Evolutionary conservation across 306 rosid species (phyloP).

Genomic region (Medicago truncatula): DNA sequence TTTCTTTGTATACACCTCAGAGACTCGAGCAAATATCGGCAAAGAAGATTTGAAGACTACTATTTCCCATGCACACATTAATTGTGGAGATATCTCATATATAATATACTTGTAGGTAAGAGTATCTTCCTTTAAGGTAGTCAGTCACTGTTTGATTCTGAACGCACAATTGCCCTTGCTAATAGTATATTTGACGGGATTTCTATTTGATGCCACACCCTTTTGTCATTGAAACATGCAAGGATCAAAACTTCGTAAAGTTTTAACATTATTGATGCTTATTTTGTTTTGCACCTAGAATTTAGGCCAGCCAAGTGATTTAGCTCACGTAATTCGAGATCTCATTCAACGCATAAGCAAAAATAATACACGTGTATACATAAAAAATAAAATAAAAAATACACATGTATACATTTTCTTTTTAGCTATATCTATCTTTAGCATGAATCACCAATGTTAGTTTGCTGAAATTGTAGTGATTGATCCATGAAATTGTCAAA

Average conservation of each 20-base stretch:
- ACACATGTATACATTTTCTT: too few relatives aligned
- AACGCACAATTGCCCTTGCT: conserved; percentile 2
- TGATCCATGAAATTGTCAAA: too few relatives aligned
- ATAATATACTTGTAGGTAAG: conserved; percentile 6
- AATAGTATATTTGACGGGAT: conserved; percentile 6
- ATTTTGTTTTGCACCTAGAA: background rate
- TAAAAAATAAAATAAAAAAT: too few relatives aligned
- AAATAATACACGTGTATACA: too few relatives aligned
- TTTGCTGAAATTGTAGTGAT: too few relatives aligned
- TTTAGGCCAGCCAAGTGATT: too few relatives aligned
- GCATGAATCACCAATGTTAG: too few relatives aligned
- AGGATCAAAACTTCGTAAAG: conserved; percentile 19
- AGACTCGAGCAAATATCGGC: background rate
- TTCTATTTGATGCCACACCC: conserved; percentile 2
- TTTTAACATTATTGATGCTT: background rate
- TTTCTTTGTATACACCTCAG: conserved; percentile 8
- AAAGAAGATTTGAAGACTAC: background rate
- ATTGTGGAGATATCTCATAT: conserved; percentile 1
- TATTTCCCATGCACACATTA: background rate
- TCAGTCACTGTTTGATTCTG: conserved; percentile 19
- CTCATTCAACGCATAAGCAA: too few relatives aligned
- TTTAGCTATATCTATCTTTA: too few relatives aligned
- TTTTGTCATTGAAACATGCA: conserved; percentile 11
- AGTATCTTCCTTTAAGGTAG: background rate
- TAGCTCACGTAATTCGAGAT: too few relatives aligned